Conservation (phyloP, 306 rosid species). For the Casuarina glauca region DNA sequence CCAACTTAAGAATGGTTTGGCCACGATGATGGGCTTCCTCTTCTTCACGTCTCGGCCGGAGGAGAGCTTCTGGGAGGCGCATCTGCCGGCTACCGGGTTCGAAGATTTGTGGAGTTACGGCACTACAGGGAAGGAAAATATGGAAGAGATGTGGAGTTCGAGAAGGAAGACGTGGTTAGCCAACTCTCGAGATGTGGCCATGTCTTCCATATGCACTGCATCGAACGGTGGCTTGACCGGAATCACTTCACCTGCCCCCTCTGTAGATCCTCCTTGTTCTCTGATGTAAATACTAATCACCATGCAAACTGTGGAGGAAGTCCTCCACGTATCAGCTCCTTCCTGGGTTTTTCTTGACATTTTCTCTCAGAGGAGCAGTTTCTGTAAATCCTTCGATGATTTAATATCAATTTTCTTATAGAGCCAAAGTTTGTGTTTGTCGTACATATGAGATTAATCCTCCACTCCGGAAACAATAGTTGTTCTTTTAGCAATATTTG, state of each 20-base stretch:
- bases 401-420: too few species aligned
- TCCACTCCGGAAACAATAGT: too few species aligned
- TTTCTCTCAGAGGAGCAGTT: not conserved
- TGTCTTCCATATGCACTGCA: slow-evolving; percentile 66
- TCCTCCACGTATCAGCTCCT: slow-evolving; percentile 15
- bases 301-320: slow-evolving; percentile 17
- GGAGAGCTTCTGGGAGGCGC: slow-evolving; percentile 13
- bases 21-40: slow-evolving; percentile 6
- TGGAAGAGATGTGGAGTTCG: slow-evolving; percentile 59
- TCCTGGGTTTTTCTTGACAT: slow-evolving; percentile 25
- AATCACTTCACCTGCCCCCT: slow-evolving; percentile 78
- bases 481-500: too few species aligned
- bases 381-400: too few species aligned
- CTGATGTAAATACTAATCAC: not conserved
- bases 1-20: slow-evolving; percentile 43
- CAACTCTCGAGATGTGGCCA: slow-evolving; percentile 56
- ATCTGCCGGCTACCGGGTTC: slow-evolving; percentile 42
- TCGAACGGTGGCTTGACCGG: slow-evolving; percentile 60
- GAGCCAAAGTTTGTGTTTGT: not conserved
- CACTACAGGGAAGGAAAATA: not conserved
- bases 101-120: slow-evolving; percentile 31
- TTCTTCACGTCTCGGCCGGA: slow-evolving; percentile 1
- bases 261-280: slow-evolving; percentile 61
- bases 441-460: not conserved
- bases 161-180: slow-evolving; percentile 57